phyloP scores from a whole-genome alignment of 176 grass and related monocot species.

The Aechmea fasciata region DNA sequence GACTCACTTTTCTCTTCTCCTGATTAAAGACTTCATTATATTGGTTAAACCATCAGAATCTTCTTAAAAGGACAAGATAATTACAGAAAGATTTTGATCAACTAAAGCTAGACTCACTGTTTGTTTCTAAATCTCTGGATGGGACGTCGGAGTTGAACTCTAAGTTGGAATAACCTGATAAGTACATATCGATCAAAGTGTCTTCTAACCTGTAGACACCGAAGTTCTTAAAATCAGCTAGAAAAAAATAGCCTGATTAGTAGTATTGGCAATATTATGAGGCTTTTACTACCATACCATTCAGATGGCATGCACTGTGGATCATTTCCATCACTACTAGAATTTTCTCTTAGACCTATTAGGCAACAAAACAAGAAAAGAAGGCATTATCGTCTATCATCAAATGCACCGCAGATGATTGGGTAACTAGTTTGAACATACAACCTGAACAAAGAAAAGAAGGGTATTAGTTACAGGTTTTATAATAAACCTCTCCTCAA shows the following conservation, averaged over 20 bases:
- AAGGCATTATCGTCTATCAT: neutral
- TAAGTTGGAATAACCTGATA: constrained; percentile 60
- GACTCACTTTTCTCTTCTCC: constrained; percentile 23
- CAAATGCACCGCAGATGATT: neutral
- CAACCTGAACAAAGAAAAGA: neutral
- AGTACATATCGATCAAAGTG: constrained; percentile 73
- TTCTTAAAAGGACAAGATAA: constrained; percentile 12
- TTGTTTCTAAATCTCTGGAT: constrained; percentile 14
- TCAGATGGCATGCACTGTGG: constrained; percentile 41
- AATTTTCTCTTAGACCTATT: constrained; percentile 29
- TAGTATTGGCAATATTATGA: neutral
- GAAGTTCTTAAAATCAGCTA: constrained; percentile 9
- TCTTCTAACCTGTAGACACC: constrained; percentile 62
- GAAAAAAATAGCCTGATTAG: neutral
- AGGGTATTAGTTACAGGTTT: neutral
- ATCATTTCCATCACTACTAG: constrained; percentile 19
- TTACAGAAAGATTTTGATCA: neutral
- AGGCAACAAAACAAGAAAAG: constrained; percentile 16
- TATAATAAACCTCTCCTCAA: neutral
- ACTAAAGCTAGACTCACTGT: constrained; percentile 25
- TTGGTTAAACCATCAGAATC: neutral
- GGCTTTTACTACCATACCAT: constrained; percentile 43
- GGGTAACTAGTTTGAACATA: neutral
- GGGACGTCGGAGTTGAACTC: constrained; percentile 20
- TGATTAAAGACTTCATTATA: constrained; percentile 19